Percentiles rank a stretch among this genome's conserved stretches.
These are phyloP conservation scores for Thelephora terrestris DNA, from an alignment of 1,284 basidiomycete genomes.

Conservation along the genomic window DNA sequence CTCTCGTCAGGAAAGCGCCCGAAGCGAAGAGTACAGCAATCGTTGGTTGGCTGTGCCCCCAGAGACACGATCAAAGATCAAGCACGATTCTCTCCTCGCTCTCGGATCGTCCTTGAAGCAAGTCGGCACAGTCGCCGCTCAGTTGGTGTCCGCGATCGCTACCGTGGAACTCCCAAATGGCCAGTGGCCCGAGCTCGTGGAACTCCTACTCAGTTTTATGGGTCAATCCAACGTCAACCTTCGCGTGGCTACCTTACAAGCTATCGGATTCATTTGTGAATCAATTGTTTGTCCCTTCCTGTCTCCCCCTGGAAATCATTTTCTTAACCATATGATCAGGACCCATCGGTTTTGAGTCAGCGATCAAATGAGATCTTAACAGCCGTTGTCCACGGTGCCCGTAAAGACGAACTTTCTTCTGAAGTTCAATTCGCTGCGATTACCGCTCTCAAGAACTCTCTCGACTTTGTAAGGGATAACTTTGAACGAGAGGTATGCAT, in stretches of 20 bases:
- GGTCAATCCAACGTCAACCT: slow-evolving; percentile 71
- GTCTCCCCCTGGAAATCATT: slow-evolving; percentile 10
- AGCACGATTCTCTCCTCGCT: slow-evolving; percentile 77
- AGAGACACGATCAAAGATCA: slow-evolving; percentile 73
- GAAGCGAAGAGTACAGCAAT: slow-evolving; percentile 68
- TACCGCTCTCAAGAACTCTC: slow-evolving; percentile 88
- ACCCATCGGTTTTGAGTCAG: slow-evolving; percentile 81
- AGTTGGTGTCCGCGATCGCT: slow-evolving; percentile 91
- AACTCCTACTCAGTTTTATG: slow-evolving; percentile 80
- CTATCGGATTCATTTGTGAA: slow-evolving; percentile 97
- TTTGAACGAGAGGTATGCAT: slow-evolving; percentile 83
- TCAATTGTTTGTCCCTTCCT: slow-evolving; percentile 61
- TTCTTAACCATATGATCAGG: slow-evolving; percentile 35
- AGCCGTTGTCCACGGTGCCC: slow-evolving; percentile 95
- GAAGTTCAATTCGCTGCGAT: slow-evolving; percentile 96
- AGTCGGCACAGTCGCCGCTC: slow-evolving; percentile 83
- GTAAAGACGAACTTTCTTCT: slow-evolving; percentile 89
- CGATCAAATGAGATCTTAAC: slow-evolving; percentile 98
- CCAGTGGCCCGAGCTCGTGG: slow-evolving; percentile 89
- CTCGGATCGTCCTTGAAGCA: slow-evolving; percentile 68
- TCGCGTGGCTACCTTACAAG: slow-evolving; percentile 84
- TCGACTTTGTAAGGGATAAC: slow-evolving; percentile 97
- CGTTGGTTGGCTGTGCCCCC: slow-evolving; percentile 76
- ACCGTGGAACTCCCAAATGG: slow-evolving; percentile 83
- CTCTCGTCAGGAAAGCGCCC: slow-evolving; percentile 54